Percentiles rank a stretch among this genome's conserved stretches.
phyloP scores from a whole-genome alignment of 495 filamentous ascomycete genomes.

The Podospora conica region DNA sequence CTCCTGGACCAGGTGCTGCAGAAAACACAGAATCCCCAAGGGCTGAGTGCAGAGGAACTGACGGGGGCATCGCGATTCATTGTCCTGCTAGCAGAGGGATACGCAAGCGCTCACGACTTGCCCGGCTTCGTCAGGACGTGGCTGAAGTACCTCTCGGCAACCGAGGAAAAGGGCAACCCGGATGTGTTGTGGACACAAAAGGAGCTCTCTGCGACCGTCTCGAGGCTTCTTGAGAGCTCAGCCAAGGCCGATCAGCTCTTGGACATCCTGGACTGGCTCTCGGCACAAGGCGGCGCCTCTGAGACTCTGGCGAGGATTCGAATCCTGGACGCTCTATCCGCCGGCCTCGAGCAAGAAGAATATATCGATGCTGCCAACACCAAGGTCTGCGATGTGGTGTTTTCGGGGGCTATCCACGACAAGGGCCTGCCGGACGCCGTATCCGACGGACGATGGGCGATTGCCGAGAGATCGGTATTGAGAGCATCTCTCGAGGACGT shows the following conservation, averaged over 20 bases:
- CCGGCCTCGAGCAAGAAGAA: slow-evolving; percentile 39
- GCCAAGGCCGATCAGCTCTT: slow-evolving; percentile 44
- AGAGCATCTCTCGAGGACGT: slow-evolving; percentile 31
- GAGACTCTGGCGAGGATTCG: slow-evolving; percentile 30
- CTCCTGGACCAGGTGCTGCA: slow-evolving; percentile 33
- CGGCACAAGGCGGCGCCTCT: slow-evolving; percentile 18
- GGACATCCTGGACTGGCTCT: slow-evolving; percentile 39
- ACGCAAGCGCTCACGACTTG: slow-evolving; percentile 59
- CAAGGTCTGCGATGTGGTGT: slow-evolving; percentile 17
- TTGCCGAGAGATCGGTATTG: slow-evolving; percentile 30
- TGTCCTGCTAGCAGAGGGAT: slow-evolving; percentile 55
- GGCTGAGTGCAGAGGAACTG: slow-evolving; percentile 8
- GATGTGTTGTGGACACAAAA: slow-evolving; percentile 57
- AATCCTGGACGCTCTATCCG: slow-evolving; percentile 44
- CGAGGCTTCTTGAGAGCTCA: slow-evolving; percentile 35
- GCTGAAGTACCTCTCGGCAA: slow-evolving; percentile 51
- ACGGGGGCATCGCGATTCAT: slow-evolving; percentile 33
- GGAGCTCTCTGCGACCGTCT: slow-evolving; percentile 44
- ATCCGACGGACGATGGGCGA: slow-evolving; percentile 33
- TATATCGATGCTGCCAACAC: slow-evolving; percentile 33
- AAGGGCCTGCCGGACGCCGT: slow-evolving; percentile 16
- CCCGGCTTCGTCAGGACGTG: slow-evolving; percentile 60
- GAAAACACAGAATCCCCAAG: slow-evolving; percentile 19
- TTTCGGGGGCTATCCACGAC: slow-evolving; percentile 13
- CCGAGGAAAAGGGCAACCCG: slow-evolving; percentile 35